Evolutionary conservation across 495 filamentous ascomycete genomes (phyloP).

Genomic region (Delitschia confertaspora): DNA sequence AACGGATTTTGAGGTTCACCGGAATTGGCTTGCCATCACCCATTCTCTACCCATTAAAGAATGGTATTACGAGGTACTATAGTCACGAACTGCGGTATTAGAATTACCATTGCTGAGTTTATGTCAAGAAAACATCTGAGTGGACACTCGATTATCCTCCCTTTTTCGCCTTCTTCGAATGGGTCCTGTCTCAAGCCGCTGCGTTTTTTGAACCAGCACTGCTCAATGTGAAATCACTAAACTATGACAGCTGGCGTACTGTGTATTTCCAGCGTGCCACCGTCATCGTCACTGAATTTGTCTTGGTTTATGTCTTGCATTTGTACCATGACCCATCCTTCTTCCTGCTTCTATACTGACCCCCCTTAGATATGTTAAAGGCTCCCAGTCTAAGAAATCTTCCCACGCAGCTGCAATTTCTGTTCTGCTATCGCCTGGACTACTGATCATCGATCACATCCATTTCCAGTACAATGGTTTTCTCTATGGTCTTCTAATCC

Average conservation of each 20-base stretch:
- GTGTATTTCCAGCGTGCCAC: conserved; percentile 85
- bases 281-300: conserved; percentile 78
- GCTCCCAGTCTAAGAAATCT: conserved; percentile 62
- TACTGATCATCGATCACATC: conserved; percentile 96
- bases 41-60: conserved; percentile 76
- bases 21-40: conserved; percentile 95
- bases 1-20: conserved; percentile 97
- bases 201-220: conserved; percentile 68
- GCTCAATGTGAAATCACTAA: conserved; percentile 70
- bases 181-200: conserved; percentile 76
- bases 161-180: conserved; percentile 96
- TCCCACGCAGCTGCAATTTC: conserved; percentile 82
- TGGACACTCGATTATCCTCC: conserved; percentile 99
- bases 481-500: conserved; percentile 79
- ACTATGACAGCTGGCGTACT: conserved; percentile 83
- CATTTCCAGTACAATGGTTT: conserved; percentile 99
- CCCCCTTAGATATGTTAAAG: conserved; percentile 55
- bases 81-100: not conserved
- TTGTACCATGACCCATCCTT: conserved; percentile 42
- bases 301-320: conserved; percentile 76
- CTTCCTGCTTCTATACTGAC: conserved; percentile 6
- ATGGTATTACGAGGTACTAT: conserved; percentile 82
- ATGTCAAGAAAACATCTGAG: conserved; percentile 80
- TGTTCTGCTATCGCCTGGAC: conserved; percentile 80
- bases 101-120: too few relatives aligned